These are phyloP conservation scores for Plasmodium billcollinsi DNA, from an alignment of 169 alveolate species.

Conservation along the genomic window DNA sequence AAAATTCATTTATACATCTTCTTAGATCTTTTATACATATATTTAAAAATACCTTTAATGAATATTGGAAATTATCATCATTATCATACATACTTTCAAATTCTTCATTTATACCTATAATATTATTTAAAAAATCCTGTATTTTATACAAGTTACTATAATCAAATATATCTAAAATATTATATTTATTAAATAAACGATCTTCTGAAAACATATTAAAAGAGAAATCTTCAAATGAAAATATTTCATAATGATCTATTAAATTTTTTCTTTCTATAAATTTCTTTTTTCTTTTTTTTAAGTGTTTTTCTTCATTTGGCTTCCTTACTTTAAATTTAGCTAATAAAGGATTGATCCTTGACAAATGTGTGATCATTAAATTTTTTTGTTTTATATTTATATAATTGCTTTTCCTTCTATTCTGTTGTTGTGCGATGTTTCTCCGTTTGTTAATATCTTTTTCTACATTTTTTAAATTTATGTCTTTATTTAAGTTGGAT, in stretches of 20 bases:
- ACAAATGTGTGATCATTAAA: conserved; percentile 46
- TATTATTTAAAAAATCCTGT: conserved; percentile 47
- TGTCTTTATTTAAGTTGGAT: neutral
- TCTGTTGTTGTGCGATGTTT: neutral
- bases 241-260: conserved; percentile 59
- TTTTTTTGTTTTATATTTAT: conserved; percentile 31
- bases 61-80: conserved; percentile 35
- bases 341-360: conserved; percentile 65
- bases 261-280: conserved; percentile 46
- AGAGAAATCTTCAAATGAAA: conserved; percentile 65
- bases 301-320: conserved; percentile 73
- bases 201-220: conserved; percentile 41
- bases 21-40: conserved; percentile 62
- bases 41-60: conserved; percentile 47
- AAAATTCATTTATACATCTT: conserved; percentile 48
- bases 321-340: conserved; percentile 58
- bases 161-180: conserved; percentile 44
- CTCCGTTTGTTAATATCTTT: neutral
- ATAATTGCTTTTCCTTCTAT: conserved; percentile 7
- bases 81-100: conserved; percentile 55
- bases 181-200: conserved; percentile 26
- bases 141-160: conserved; percentile 45
- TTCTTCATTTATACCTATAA: conserved; percentile 66
- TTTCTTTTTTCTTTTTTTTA: conserved; percentile 60
- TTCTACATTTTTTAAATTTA: neutral